Evolutionary conservation across 129 eudicot genomes (phyloP).

Genomic region (Erigeron canadensis): DNA sequence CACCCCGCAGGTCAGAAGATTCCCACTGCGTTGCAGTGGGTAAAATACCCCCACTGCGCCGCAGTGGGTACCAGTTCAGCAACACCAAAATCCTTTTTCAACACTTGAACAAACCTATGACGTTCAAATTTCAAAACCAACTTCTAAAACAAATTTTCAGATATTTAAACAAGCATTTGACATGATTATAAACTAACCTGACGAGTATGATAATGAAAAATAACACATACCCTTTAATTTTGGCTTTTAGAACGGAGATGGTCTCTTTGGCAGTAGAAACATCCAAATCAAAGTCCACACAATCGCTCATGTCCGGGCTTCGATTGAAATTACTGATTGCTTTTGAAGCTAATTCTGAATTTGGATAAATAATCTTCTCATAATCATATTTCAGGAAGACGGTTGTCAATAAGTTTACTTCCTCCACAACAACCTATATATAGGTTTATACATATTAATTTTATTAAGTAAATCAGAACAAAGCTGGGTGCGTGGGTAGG

Average conservation of each 20-base stretch:
- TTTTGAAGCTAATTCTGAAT: background rate
- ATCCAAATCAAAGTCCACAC: slow-evolving; percentile 1
- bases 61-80: no score
- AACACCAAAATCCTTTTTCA: no score
- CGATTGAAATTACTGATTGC: background rate
- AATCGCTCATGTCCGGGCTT: background rate
- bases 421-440: background rate
- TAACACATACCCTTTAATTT: background rate
- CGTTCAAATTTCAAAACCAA: no score
- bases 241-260: background rate
- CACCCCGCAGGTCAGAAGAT: no score
- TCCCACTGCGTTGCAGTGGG: no score
- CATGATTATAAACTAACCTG: no score
- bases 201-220: no score
- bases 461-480: background rate
- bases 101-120: no score
- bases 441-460: background rate
- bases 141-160: no score
- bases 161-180: no score
- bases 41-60: no score
- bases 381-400: background rate
- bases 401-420: background rate
- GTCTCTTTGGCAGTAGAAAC: background rate
- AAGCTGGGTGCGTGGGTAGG: background rate
- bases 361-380: background rate